phyloP scores from a whole-genome alignment of 306 rosid genomes.

The Pyrus communis region DNA sequence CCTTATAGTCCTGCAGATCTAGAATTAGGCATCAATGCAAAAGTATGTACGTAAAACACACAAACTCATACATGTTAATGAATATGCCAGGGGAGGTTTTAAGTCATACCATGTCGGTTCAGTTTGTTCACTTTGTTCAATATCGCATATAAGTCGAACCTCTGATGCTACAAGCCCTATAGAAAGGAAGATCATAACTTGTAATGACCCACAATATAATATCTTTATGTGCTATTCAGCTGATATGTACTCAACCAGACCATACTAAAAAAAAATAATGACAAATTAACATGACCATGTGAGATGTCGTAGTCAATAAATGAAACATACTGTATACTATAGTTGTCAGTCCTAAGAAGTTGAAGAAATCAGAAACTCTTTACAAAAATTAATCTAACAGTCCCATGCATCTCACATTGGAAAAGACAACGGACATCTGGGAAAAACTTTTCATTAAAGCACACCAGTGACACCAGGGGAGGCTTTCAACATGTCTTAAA shows the following conservation, averaged over 20 bases:
- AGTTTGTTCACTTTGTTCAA: slow-evolving; percentile 71
- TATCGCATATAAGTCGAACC: slow-evolving; percentile 76
- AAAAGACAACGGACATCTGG: background rate
- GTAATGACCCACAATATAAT: background rate
- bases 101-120: slow-evolving; percentile 70
- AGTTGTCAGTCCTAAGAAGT: background rate
- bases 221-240: background rate
- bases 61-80: background rate
- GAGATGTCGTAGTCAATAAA: background rate
- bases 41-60: background rate
- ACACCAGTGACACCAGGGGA: background rate
- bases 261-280: background rate
- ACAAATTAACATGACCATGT: background rate
- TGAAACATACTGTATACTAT: background rate
- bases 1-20: slow-evolving; percentile 59
- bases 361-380: background rate
- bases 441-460: background rate
- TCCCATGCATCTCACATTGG: background rate
- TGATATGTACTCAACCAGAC: background rate
- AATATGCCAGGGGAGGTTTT: background rate
- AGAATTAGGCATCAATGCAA: background rate
- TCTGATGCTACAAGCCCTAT: slow-evolving; percentile 70
- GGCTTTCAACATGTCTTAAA: background rate
- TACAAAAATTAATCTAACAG: background rate
- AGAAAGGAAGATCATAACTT: slow-evolving; percentile 10